phyloP scores from a whole-genome alignment of 805 yeast genomes.

The Candida gorgasii region DNA sequence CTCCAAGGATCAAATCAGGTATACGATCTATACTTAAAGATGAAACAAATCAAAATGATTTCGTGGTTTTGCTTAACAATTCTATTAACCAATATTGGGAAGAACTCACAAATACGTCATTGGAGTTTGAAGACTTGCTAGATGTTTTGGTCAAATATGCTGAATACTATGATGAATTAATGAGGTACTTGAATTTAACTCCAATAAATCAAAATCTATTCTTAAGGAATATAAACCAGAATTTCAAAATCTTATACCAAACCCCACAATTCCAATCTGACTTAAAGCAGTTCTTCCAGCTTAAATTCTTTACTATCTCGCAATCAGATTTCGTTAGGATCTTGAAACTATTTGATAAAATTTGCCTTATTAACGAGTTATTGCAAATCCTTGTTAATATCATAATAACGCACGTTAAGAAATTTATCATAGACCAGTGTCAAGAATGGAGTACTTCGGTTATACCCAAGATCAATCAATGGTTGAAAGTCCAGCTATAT shows the following conservation, averaged over 20 bases:
- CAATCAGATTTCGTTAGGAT: slow-evolving; percentile 5
- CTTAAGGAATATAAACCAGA: slow-evolving; percentile 28
- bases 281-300: slow-evolving; percentile 14
- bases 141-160: slow-evolving; percentile 18
- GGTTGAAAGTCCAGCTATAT: slow-evolving; percentile 40
- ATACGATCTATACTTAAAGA: slow-evolving; percentile 38
- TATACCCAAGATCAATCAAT: slow-evolving; percentile 31
- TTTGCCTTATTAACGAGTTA: slow-evolving; percentile 24
- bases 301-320: slow-evolving; percentile 12
- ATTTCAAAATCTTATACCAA: slow-evolving; percentile 23
- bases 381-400: slow-evolving; percentile 35
- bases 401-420: slow-evolving; percentile 36
- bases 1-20: slow-evolving; percentile 37
- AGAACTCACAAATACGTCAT: slow-evolving; percentile 3
- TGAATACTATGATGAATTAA: slow-evolving; percentile 24
- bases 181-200: slow-evolving; percentile 22
- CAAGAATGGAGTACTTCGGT: slow-evolving; percentile 41
- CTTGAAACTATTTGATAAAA: slow-evolving; percentile 20
- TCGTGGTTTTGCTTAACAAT: slow-evolving; percentile 33
- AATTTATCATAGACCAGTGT: slow-evolving; percentile 30
- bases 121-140: not conserved
- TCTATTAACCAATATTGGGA: slow-evolving; percentile 24
- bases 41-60: slow-evolving; percentile 31
- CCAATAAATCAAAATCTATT: slow-evolving; percentile 23
- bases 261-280: slow-evolving; percentile 9